A percentile compares a stretch with the other conserved stretches of the same genome.
phyloP scores from a whole-genome alignment of 2,329 filamentous ascomycete species.

The Colletotrichum sp. region DNA sequence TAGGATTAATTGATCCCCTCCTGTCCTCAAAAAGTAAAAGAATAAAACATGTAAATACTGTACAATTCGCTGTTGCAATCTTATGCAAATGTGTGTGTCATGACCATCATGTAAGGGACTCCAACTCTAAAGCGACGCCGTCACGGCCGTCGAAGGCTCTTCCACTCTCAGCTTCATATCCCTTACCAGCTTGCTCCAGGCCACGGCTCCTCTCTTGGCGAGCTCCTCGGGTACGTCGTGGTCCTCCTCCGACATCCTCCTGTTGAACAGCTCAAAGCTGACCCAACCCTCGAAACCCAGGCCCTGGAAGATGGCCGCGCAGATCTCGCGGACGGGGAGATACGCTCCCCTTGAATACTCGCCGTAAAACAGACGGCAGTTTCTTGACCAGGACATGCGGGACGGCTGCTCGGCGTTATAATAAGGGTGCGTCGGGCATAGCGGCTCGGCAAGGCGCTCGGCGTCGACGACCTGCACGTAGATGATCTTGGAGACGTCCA shows the following conservation, averaged over 20 bases:
- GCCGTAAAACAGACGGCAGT: constrained; percentile 64
- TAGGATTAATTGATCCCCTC: not conserved
- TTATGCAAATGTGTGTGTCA: not conserved
- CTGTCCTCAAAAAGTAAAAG: not conserved
- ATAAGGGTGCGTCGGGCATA: constrained; percentile 51
- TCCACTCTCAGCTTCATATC: constrained; percentile 37
- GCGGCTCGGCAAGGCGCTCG: constrained; percentile 62
- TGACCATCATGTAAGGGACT: not conserved
- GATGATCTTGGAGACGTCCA: constrained; percentile 72
- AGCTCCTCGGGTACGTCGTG: constrained; percentile 58
- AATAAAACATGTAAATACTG: not conserved
- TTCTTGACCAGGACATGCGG: constrained; percentile 80
- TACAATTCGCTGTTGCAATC: constrained; percentile 1
- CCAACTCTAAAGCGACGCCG: constrained; percentile 35
- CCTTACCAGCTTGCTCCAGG: constrained; percentile 49
- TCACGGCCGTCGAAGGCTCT: constrained; percentile 29
- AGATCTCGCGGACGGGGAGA: constrained; percentile 67
- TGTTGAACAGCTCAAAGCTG: constrained; percentile 73
- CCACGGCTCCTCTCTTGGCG: constrained; percentile 60
- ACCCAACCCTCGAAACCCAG: constrained; percentile 73
- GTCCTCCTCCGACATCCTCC: constrained; percentile 58
- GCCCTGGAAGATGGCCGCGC: constrained; percentile 64
- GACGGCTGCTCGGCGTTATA: constrained; percentile 37
- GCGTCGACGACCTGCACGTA: constrained; percentile 81
- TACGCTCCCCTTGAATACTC: constrained; percentile 69